Evolutionary conservation across 2,329 filamentous ascomycete species (phyloP).

Genomic region (Pestalotiopsis sp.): DNA sequence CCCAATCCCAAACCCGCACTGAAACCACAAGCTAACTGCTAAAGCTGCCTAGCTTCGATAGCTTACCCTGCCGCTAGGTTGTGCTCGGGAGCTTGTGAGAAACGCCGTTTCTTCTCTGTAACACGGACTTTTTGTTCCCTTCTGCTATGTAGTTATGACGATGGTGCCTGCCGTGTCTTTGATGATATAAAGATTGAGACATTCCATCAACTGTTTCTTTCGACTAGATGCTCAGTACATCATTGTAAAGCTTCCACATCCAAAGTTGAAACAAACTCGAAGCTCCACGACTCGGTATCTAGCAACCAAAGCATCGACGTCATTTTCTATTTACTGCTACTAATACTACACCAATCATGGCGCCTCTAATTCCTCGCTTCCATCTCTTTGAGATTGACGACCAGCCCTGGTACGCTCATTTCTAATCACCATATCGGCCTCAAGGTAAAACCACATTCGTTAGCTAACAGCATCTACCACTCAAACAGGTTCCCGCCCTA

Average conservation of each 20-base stretch:
- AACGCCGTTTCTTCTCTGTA: neutral
- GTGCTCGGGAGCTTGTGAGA: neutral
- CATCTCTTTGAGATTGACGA: constrained; percentile 72
- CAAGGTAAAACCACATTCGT: neutral
- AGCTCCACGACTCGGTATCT: neutral
- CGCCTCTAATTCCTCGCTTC: constrained; percentile 57
- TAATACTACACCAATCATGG: constrained; percentile 35
- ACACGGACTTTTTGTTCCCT: neutral
- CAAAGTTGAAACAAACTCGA: neutral
- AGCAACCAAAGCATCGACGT: neutral
- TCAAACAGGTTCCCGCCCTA: constrained; percentile 64
- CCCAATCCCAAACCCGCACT: neutral
- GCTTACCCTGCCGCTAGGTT: neutral
- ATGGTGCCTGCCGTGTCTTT: neutral
- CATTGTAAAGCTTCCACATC: neutral
- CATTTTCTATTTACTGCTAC: neutral
- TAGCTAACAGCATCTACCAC: neutral
- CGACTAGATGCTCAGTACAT: neutral
- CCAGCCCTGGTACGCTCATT: constrained; percentile 58
- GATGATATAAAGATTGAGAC: neutral
- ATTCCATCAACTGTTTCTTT: neutral
- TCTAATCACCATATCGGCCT: neutral
- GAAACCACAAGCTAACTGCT: neutral
- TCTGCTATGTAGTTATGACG: neutral
- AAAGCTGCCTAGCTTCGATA: neutral